Evolutionary conservation across 306 rosid species (phyloP), one percentile per base, ranked within the genome.

Genomic region (Geum urbanum): DNA sequence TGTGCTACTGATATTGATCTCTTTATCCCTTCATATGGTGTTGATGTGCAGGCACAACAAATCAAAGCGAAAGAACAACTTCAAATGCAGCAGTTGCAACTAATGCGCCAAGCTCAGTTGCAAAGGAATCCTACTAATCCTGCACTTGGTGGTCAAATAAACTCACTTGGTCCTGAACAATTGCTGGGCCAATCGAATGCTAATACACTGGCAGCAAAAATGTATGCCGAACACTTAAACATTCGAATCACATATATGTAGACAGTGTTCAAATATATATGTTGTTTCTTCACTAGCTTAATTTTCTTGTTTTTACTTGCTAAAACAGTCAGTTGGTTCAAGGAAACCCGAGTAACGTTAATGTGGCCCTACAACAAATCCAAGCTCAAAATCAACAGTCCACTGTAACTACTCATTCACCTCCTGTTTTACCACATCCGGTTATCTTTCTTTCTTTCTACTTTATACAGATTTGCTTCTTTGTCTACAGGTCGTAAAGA

Each of bases 201-300:
- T 13, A 89, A 80, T 78, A 91, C 91, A 62, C 70, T 92, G 91
- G 96, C 98, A 46, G 88, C 96, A 20, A 92, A 90, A 84, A 86
- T 89, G 89, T 89, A 87, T 11, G 96, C 89, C 80, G 98, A 92
- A 19, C 89, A 95, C 59, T 79, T 92, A 92, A 88, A 78, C 84
- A 86, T 78, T 83, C 92, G 40, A 86, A 86, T 71, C 77, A 85
- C 48, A 69, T 60, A 72, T 82, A 41, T 67, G 57, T 74, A 37
- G 59, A 27, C 43, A 77, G 55, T 65, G 61, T 27, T 50, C n/a
- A 58, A 74, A 66, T 53, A 49, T 24, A 24, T 24, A 24, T 24
- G 27, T 24, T 24, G 35, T 72, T 57, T 12, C 63, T 22, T 58
- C 18, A 20, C 39, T 68, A 18, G 70, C 69, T 65, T 75, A 78